Conservation (phyloP, 2,329 filamentous ascomycete genomes). For the Pseudocercospora macadamiae region DNA sequence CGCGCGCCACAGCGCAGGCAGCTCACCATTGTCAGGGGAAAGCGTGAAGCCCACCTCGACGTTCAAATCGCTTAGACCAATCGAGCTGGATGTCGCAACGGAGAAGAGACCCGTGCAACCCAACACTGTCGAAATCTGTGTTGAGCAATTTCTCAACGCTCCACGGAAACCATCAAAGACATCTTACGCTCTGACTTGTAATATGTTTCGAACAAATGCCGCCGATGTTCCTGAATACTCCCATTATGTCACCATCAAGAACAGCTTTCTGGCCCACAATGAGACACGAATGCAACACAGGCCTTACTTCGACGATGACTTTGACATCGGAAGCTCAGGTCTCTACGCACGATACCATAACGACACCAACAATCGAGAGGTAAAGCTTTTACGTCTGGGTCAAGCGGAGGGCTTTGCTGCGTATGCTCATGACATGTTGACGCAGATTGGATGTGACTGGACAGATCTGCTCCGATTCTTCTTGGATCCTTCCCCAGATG, state of each 20-base stretch:
- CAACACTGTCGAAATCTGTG: constrained; percentile 7
- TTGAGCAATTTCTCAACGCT: constrained; percentile 6
- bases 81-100: not conserved
- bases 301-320: constrained; percentile 44
- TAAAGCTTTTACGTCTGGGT: constrained; percentile 40
- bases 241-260: constrained; percentile 46
- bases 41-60: constrained; percentile 1
- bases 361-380: constrained; percentile 34
- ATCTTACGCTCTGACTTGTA: constrained; percentile 16
- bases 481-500: constrained; percentile 35
- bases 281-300: constrained; percentile 44
- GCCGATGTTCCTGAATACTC: constrained; percentile 43
- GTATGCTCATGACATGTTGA: constrained; percentile 41
- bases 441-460: constrained; percentile 41
- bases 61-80: not conserved
- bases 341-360: constrained; percentile 36
- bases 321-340: constrained; percentile 34
- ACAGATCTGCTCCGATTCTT: constrained; percentile 44
- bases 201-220: constrained; percentile 1
- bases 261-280: constrained; percentile 48
- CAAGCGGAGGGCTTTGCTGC: constrained; percentile 42
- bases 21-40: not conserved
- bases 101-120: not conserved
- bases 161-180: not conserved
- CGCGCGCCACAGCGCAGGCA: constrained; percentile 19